Evolutionary conservation across 352 stramenopile genomes (phyloP).

Genomic region (Phytophthora gonapodyides): DNA sequence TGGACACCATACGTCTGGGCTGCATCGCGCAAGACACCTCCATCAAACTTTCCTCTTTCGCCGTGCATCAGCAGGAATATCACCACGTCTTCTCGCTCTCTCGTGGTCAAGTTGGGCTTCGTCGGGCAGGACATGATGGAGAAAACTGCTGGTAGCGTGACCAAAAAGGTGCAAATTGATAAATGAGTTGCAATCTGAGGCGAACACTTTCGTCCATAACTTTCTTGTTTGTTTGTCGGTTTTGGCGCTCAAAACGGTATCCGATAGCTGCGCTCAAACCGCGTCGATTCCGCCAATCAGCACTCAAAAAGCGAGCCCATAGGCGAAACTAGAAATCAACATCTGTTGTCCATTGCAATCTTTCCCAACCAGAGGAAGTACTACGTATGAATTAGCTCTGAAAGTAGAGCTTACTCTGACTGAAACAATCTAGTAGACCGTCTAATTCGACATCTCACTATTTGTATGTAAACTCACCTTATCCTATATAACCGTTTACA

Average conservation of each 20-base stretch:
- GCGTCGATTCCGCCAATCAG: too few relatives aligned
- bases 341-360: too few relatives aligned
- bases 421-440: slow-evolving; percentile 3
- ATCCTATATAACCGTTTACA: background rate
- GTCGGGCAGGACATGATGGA: too few relatives aligned
- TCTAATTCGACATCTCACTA: background rate
- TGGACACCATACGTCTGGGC: background rate
- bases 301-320: too few relatives aligned
- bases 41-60: background rate
- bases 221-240: too few relatives aligned
- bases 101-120: background rate
- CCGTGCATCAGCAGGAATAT: background rate
- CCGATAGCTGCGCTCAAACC: too few relatives aligned
- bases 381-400: too few relatives aligned
- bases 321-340: too few relatives aligned
- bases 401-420: slow-evolving; percentile 4
- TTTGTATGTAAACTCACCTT: background rate
- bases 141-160: background rate
- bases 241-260: too few relatives aligned
- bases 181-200: too few relatives aligned
- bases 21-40: background rate
- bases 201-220: too few relatives aligned
- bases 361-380: too few relatives aligned
- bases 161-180: background rate
- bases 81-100: background rate